Evolutionary conservation across 2,329 filamentous ascomycete species (phyloP), one percentile per base, ranked within the genome.

Genomic region (Aureobasidium sp.): DNA sequence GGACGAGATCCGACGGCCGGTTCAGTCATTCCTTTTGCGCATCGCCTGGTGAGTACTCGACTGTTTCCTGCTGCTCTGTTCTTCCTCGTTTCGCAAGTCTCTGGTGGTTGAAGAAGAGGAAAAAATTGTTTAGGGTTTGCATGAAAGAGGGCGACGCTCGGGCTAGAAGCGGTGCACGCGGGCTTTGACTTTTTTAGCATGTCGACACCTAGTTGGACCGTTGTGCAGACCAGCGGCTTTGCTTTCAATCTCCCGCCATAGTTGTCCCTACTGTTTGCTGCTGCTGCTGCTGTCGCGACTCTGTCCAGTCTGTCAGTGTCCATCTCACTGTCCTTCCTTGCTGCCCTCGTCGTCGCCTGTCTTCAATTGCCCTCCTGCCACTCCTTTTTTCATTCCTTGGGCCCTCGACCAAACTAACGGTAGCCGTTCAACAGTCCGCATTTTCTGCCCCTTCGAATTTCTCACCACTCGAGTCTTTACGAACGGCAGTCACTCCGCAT

Each of bases 151-250:
- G 45, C 57, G 57, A 50, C 57, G 57, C 57, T 59, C 57, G 57
- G 57, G 57, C 57, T 59, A 50, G 57, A 59, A 32, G 25, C 44
- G 57, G 34, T 59, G 57, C 45, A 59, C 44, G 57, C 57, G 57
- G 45, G 45, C 57, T 59, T 59, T 59, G 57, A 59, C 57, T 59
- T 59, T 59, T 59, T 50, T 59, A 59, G 57, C 55, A 59, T 59
- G 37, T 49, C 54, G 54, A 59, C 42, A 57, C 54, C 32, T 30
- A 54, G 25, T 54, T 54, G 36, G 39, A 14, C 57, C 57, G 57
- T 59, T 59, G 54, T 55, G 54, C 39, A 58, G 32, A 58, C 54
- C 41, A 48, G 32, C 54, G 54, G 54, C 41, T 45, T 55, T 45
- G 53, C 50, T 44, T 47, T 47, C 42, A 58, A 42, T 48, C 54